These are phyloP conservation scores for Amyloporia xantha DNA, from an alignment of 768 basidiomycete genomes.

Conservation along the genomic window DNA sequence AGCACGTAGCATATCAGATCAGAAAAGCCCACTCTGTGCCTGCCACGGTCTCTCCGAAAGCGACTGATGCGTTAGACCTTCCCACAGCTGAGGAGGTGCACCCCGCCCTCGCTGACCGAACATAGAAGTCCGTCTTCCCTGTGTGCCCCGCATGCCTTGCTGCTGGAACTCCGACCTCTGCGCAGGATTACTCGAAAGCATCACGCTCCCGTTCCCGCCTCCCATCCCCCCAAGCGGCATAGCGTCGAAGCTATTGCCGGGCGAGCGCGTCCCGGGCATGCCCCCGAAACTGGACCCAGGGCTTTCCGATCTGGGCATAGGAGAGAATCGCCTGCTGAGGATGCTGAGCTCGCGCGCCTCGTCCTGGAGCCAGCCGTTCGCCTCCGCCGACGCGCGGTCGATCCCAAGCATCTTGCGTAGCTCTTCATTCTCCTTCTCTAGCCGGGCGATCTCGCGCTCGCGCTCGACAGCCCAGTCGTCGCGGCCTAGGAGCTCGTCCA, in stretches of 20 bases:
- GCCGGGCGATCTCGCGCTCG: conserved; percentile 76
- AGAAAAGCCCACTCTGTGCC: conserved; percentile 2
- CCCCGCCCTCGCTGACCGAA: conserved; percentile 43
- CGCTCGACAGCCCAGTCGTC: conserved; percentile 86
- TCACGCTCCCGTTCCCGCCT: conserved; percentile 1
- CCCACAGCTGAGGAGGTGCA: conserved; percentile 26
- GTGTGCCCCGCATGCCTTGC: conserved; percentile 36
- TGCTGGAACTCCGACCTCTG: conserved; percentile 10
- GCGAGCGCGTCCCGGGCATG: conserved; percentile 22
- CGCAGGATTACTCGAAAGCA: neutral
- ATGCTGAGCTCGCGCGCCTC: conserved; percentile 35
- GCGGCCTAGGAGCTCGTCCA: conserved; percentile 30
- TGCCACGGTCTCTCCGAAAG: conserved; percentile 5
- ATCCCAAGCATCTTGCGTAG: conserved; percentile 74
- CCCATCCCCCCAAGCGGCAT: conserved; percentile 3
- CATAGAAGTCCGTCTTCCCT: conserved; percentile 49
- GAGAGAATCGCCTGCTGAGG: conserved; percentile 7
- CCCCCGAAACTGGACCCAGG: neutral
- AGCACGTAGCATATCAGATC: neutral
- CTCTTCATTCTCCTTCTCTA: conserved; percentile 78
- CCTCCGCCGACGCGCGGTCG: conserved; percentile 46
- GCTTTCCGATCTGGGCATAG: conserved; percentile 3
- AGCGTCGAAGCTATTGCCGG: conserved; percentile 1
- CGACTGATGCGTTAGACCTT: neutral
- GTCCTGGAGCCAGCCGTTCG: conserved; percentile 42